phyloP scores from a whole-genome alignment of 345 rosid species.

The Passiflora organensis region DNA sequence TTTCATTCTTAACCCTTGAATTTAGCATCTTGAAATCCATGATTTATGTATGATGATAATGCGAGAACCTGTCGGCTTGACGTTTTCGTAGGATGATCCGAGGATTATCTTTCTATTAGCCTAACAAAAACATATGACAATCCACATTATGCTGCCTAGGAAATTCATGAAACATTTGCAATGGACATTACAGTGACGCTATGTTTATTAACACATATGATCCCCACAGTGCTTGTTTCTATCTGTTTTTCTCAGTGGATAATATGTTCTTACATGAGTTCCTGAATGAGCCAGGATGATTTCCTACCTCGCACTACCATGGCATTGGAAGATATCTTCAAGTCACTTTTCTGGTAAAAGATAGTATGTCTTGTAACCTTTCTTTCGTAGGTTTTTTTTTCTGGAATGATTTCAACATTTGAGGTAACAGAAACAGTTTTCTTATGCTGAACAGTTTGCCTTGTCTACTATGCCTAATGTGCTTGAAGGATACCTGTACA shows the following conservation, averaged over 20 bases:
- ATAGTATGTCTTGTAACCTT: slow-evolving; percentile 37
- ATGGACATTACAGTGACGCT: no score
- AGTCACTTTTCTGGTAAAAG: slow-evolving; percentile 80
- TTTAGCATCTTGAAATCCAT: background rate
- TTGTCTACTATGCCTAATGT: slow-evolving; percentile 72
- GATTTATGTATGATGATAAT: background rate
- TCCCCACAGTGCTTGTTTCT: no score
- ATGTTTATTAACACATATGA: no score
- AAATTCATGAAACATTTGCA: no score
- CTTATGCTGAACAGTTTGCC: slow-evolving; percentile 65
- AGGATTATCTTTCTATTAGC: background rate
- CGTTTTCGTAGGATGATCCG: background rate
- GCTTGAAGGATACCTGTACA: slow-evolving; percentile 93
- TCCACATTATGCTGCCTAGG: no score
- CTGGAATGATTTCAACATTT: background rate
- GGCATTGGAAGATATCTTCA: slow-evolving; percentile 74
- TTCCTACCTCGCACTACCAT: slow-evolving; percentile 89
- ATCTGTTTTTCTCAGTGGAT: background rate
- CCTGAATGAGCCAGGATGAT: slow-evolving; percentile 64
- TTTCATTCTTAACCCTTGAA: background rate
- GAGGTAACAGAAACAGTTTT: slow-evolving; percentile 10
- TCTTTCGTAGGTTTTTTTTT: slow-evolving; percentile 3
- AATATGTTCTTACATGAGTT: slow-evolving; percentile 18
- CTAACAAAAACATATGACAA: no score
- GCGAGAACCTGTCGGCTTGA: background rate